Conservation (phyloP, 495 filamentous ascomycete genomes). For the Staphylotrichum longicolle region DNA sequence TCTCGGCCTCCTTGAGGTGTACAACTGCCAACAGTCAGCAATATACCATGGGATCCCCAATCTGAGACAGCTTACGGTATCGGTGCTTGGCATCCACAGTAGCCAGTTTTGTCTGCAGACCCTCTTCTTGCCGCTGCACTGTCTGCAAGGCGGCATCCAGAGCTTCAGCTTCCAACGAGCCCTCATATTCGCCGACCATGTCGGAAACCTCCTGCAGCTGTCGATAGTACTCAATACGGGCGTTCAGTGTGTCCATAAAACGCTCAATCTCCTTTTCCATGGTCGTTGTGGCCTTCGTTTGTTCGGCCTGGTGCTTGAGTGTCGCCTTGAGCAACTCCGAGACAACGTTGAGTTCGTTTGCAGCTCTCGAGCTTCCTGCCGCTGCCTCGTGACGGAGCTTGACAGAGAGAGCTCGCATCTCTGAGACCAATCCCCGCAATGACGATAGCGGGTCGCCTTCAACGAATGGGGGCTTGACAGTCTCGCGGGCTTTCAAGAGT, state of each 20-base stretch:
- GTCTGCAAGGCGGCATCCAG: slow-evolving; percentile 34
- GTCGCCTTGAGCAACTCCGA: slow-evolving; percentile 52
- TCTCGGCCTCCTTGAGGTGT: slow-evolving; percentile 52
- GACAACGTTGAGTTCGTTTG: slow-evolving; percentile 62
- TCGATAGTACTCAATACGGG: slow-evolving; percentile 79
- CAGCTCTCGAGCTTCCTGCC: slow-evolving; percentile 61
- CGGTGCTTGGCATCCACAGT: slow-evolving; percentile 64
- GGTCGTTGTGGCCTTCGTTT: slow-evolving; percentile 58
- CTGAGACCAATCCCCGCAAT: slow-evolving; percentile 64
- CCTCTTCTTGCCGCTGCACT: slow-evolving; percentile 44
- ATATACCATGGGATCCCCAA: neutral
- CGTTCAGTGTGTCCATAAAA: slow-evolving; percentile 76
- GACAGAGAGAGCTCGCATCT: slow-evolving; percentile 61
- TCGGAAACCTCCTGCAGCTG: slow-evolving; percentile 89
- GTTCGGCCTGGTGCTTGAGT: slow-evolving; percentile 60
- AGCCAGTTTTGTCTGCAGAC: slow-evolving; percentile 53
- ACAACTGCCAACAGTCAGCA: slow-evolving; percentile 37
- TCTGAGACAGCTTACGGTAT: slow-evolving; percentile 54
- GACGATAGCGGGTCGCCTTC: slow-evolving; percentile 50
- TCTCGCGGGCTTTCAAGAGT: slow-evolving; percentile 55
- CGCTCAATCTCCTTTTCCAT: slow-evolving; percentile 72
- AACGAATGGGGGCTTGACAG: slow-evolving; percentile 55
- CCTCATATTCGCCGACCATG: slow-evolving; percentile 70
- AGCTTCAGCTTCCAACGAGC: slow-evolving; percentile 37
- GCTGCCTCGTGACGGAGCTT: slow-evolving; percentile 60